A percentile compares a stretch with the other conserved stretches of the same genome.
Evolutionary conservation across 2,329 filamentous ascomycete genomes (phyloP).

Genomic region (Pseudogymnoascus destructans): DNA sequence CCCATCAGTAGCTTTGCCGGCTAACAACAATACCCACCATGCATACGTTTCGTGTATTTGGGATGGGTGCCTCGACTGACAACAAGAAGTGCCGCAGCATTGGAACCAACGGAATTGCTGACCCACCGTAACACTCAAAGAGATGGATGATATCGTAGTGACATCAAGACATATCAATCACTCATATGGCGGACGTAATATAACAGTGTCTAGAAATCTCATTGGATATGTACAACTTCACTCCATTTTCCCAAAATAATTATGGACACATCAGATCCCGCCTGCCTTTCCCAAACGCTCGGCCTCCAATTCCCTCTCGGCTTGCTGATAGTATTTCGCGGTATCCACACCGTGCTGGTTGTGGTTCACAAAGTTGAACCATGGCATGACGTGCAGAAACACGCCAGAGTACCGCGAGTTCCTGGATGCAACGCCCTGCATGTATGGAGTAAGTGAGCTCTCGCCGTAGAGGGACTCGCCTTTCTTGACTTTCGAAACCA

Average conservation of each 20-base stretch:
- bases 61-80: background rate
- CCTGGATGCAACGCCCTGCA: conserved; percentile 84
- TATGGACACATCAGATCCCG: conserved; percentile 6
- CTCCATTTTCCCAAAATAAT: background rate
- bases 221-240: conserved; percentile 8
- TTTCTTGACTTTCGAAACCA: conserved; percentile 91
- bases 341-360: conserved; percentile 92
- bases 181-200: background rate
- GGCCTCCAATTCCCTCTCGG: conserved; percentile 82
- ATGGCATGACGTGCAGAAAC: conserved; percentile 74
- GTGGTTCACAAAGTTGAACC: conserved; percentile 99
- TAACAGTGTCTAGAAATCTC: conserved; percentile 2
- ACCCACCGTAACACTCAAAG: too few species aligned
- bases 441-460: conserved; percentile 65
- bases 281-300: conserved; percentile 33
- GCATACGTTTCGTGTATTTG: background rate
- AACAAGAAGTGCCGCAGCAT: background rate
- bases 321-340: conserved; percentile 94
- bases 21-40: background rate
- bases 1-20: background rate
- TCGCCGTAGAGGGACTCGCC: conserved; percentile 82
- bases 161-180: background rate
- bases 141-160: background rate
- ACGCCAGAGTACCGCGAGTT: conserved; percentile 86
- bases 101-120: background rate